A percentile compares a stretch with the other conserved stretches of the same genome.
Evolutionary conservation across 257 asterid genomes (phyloP).

Genomic region (Ballota nigra): DNA sequence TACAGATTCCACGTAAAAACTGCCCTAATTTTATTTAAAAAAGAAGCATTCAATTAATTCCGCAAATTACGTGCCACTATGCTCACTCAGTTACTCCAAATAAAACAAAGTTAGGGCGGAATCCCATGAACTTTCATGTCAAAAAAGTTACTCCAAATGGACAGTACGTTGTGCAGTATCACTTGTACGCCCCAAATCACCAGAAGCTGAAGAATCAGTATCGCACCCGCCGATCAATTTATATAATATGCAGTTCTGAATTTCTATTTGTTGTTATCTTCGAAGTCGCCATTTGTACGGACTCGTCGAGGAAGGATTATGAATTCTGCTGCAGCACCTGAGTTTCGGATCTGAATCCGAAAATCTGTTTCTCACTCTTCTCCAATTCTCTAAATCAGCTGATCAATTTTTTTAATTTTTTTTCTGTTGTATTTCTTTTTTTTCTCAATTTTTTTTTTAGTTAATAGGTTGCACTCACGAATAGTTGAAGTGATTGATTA

Average conservation of each 20-base stretch:
- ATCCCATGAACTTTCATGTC: no score
- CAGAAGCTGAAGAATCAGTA: neutral
- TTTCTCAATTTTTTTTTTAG: neutral
- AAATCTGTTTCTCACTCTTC: constrained; percentile 14
- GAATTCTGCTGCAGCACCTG: constrained; percentile 25
- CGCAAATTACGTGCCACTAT: neutral
- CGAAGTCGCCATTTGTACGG: constrained; percentile 20
- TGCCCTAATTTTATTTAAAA: no score
- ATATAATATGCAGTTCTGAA: neutral
- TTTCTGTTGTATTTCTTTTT: neutral
- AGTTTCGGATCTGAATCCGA: constrained; percentile 37
- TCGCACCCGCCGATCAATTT: neutral
- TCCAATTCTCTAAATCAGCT: constrained; percentile 17
- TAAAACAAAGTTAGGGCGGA: neutral
- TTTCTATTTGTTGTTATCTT: neutral
- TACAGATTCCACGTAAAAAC: no score
- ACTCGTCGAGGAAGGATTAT: constrained; percentile 18
- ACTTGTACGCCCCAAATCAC: constrained; percentile 23
- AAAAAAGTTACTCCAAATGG: neutral
- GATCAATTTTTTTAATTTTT: neutral
- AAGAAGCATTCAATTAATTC: neutral
- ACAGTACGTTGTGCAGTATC: constrained; percentile 14
- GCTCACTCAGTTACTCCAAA: neutral
- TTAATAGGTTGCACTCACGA: constrained; percentile 20
- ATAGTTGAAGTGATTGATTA: constrained; percentile 16